A percentile compares a stretch with the other conserved stretches of the same genome.
phyloP scores from a whole-genome alignment of 108 stramenopile genomes.

The Discostella stelligeroides region DNA sequence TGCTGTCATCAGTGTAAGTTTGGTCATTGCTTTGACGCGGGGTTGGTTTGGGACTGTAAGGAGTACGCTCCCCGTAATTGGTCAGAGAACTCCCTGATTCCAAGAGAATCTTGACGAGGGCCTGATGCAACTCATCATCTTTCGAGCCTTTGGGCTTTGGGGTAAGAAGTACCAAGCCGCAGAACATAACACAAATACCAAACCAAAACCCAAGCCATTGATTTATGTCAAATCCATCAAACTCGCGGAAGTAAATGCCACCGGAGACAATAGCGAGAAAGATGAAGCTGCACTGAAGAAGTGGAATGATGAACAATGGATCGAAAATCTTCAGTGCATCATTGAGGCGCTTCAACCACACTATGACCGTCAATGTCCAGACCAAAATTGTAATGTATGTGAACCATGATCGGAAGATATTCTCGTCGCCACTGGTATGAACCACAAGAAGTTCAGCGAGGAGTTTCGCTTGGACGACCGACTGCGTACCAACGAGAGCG shows the following conservation, averaged over 20 bases:
- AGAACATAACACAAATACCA: slow-evolving; percentile 54
- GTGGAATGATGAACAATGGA: slow-evolving; percentile 80
- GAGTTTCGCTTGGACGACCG: slow-evolving; percentile 69
- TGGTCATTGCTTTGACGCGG: neutral
- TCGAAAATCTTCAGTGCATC: slow-evolving; percentile 61
- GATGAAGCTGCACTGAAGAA: slow-evolving; percentile 72
- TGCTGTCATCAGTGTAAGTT: neutral
- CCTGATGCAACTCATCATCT: slow-evolving; percentile 36
- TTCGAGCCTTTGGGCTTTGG: slow-evolving; percentile 37
- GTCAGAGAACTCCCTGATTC: slow-evolving; percentile 7
- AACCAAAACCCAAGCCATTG: slow-evolving; percentile 56
- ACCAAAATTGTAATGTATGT: slow-evolving; percentile 62
- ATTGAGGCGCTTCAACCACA: slow-evolving; percentile 71
- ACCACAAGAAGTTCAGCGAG: slow-evolving; percentile 60
- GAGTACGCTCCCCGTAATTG: slow-evolving; percentile 8
- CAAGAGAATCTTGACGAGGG: slow-evolving; percentile 29
- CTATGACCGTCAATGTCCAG: slow-evolving; percentile 51
- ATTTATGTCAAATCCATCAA: slow-evolving; percentile 31
- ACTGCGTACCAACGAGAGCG: slow-evolving; percentile 71
- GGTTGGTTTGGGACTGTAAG: slow-evolving; percentile 7
- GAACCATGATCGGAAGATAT: slow-evolving; percentile 55
- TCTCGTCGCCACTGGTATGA: slow-evolving; percentile 46
- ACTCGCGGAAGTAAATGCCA: slow-evolving; percentile 75
- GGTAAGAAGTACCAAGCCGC: slow-evolving; percentile 52
- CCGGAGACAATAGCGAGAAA: slow-evolving; percentile 73